Conservation (phyloP, 805 yeast genomes). For the Jamesozyma gamospora region DNA sequence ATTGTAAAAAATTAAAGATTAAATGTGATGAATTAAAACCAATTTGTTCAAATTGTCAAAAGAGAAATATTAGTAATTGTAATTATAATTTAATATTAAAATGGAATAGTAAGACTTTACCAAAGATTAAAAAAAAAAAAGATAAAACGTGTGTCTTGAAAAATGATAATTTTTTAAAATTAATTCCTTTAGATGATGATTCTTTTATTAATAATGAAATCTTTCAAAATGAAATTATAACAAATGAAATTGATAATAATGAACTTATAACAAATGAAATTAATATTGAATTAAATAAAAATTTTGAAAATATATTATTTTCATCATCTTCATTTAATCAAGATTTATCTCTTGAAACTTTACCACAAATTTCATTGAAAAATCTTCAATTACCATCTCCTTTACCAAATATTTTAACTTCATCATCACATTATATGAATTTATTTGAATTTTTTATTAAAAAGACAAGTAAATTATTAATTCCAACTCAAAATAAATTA, state of each 20-base stretch:
- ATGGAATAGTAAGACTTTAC: conserved; percentile 53
- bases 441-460: conserved; percentile 54
- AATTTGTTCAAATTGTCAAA: conserved; percentile 45
- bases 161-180: conserved; percentile 5
- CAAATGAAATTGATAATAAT: too few species aligned
- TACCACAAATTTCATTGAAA: neutral
- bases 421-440: conserved; percentile 51
- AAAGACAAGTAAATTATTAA: conserved; percentile 50
- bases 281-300: too few species aligned
- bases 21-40: conserved; percentile 69
- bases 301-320: too few species aligned
- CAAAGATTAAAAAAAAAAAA: neutral
- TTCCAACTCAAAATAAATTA: conserved; percentile 51
- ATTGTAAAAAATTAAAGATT: conserved; percentile 50
- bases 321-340: neutral
- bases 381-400: conserved; percentile 24
- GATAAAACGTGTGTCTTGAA: too few species aligned
- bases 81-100: conserved; percentile 54
- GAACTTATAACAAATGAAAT: neutral
- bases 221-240: neutral
- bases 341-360: neutral
- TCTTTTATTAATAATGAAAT: too few species aligned
- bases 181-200: too few species aligned
- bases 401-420: conserved; percentile 49
- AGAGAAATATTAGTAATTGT: conserved; percentile 35